Percentiles rank a stretch among this genome's conserved stretches.
These are phyloP conservation scores for Cucumis melo DNA, from an alignment of 306 rosid genomes.

Conservation along the genomic window DNA sequence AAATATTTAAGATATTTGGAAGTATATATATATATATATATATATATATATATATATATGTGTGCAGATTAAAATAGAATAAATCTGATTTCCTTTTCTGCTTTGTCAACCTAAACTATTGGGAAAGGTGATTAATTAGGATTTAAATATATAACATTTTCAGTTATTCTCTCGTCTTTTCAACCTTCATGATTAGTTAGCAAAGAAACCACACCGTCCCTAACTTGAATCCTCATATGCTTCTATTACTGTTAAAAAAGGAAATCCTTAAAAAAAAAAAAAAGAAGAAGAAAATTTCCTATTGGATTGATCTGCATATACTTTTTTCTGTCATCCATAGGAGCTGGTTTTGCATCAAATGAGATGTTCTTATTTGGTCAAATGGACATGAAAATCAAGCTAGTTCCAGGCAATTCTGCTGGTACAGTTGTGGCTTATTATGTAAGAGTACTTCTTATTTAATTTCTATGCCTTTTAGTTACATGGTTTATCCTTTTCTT, in stretches of 20 bases:
- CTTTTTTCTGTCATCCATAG: conserved; percentile 14
- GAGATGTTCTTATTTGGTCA: conserved; percentile 79
- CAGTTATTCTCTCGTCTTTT: background rate
- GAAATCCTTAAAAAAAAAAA: too few species aligned
- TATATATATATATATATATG: too few species aligned
- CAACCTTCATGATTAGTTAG: background rate
- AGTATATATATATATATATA: too few species aligned
- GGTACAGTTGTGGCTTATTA: conserved; percentile 87
- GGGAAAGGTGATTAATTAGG: too few species aligned
- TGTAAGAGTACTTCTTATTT: conserved; percentile 31
- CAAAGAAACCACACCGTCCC: too few species aligned
- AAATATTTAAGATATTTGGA: too few species aligned
- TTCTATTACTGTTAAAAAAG: too few species aligned
- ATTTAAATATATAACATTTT: too few species aligned
- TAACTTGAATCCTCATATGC: too few species aligned
- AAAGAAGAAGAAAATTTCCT: background rate
- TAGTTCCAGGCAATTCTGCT: conserved; percentile 79
- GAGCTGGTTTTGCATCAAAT: conserved; percentile 76
- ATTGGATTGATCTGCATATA: background rate
- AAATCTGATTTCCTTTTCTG: too few species aligned
- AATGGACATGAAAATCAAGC: conserved; percentile 83
- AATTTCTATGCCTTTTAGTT: background rate
- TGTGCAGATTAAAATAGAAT: too few species aligned
- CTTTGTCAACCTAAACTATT: too few species aligned
- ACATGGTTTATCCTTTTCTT: background rate